Evolutionary conservation across 164 flowering plant species (phyloP), one percentile per base, ranked within the genome.

Genomic region (Warburgia ugandensis): DNA sequence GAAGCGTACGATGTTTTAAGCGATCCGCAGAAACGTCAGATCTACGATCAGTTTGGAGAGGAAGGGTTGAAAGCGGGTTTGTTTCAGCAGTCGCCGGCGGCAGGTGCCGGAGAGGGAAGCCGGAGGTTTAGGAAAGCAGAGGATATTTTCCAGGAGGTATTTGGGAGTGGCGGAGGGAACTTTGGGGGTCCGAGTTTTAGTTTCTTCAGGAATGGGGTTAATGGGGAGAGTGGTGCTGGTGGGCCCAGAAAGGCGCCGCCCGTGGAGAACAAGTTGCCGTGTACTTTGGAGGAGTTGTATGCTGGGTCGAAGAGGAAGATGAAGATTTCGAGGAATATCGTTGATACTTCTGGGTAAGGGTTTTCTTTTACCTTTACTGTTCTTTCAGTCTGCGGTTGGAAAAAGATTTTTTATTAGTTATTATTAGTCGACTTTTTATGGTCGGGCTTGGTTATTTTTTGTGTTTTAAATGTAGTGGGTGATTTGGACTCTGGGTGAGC

Each of bases 41-140:
- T 77, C 11, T 79, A 79, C 52, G 85, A 79, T 64, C 78, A 77
- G 31, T 73, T 68, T 58, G 82, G 80, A 5, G 85, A 79, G 53
- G 80, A 79, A 49, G 82, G 77, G 1, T 52, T 79, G n/a, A 79
- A 75, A 41, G 16, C 39, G 2, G 85, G 85, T 4, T n/a, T n/a
- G 71, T 75, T 6, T 44, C 58, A 11, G 9, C 79, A 77, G 1
- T 73, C 76, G 4, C 66, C 59, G 23, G 49, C 77, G 30, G 17
- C 25, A 16, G 22, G 22, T 13, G 41, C 19, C 7, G 41, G 49
- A 21, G 54, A 48, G 13, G 63, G 63, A 1, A 50, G 65, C 4
- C 28, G 21, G 40, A 65, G 59, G 23, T 39, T 55, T 35, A 50
- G 85, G 17, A 73, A 50, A 30, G 70, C 81, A 0, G 79, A 77